Percentiles rank a stretch among this genome's conserved stretches.
These are phyloP conservation scores for Lichtheimia corymbifera DNA, from an alignment of 371 early-diverging fungal genomes.

Conservation along the genomic window DNA sequence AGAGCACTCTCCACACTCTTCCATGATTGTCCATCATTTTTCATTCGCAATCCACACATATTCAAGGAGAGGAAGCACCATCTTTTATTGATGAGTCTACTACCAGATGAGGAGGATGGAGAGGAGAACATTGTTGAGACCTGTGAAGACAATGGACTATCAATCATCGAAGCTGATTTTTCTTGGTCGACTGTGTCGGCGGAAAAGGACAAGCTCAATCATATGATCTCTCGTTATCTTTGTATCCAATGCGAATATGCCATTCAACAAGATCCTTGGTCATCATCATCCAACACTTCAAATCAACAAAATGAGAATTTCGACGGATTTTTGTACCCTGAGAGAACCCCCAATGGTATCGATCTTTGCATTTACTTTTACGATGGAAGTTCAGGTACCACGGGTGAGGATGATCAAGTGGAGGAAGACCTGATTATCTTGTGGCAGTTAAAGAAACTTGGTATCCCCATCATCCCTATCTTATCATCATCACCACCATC, in stretches of 20 bases:
- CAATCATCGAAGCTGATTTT: slow-evolving; percentile 52
- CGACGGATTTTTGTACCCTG: slow-evolving; percentile 32
- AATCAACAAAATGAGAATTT: slow-evolving; percentile 7
- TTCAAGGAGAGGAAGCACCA: slow-evolving; percentile 44
- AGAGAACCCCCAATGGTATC: slow-evolving; percentile 43
- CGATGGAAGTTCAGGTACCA: slow-evolving; percentile 18
- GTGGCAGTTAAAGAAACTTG: slow-evolving; percentile 27
- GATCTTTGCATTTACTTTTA: slow-evolving; percentile 51
- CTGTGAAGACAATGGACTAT: slow-evolving; percentile 45
- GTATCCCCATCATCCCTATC: slow-evolving; percentile 35
- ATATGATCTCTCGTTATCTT: slow-evolving; percentile 27
- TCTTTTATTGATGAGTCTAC: slow-evolving; percentile 22
- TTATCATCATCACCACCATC: neutral
- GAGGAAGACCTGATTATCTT: slow-evolving; percentile 30
- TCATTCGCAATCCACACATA: slow-evolving; percentile 12
- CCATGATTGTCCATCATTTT: slow-evolving; percentile 9
- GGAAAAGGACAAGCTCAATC: slow-evolving; percentile 13
- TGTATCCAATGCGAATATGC: slow-evolving; percentile 28
- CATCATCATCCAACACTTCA: neutral
- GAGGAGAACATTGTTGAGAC: slow-evolving; percentile 22
- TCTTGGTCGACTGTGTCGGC: slow-evolving; percentile 31
- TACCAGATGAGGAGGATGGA: slow-evolving; percentile 11
- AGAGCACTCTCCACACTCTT: slow-evolving; percentile 25
- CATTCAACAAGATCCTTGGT: slow-evolving; percentile 13
- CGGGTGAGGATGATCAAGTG: neutral